Percentiles rank a stretch among this genome's conserved stretches.
phyloP scores from a whole-genome alignment of 305 asterid species.

The Rubia tinctorum region DNA sequence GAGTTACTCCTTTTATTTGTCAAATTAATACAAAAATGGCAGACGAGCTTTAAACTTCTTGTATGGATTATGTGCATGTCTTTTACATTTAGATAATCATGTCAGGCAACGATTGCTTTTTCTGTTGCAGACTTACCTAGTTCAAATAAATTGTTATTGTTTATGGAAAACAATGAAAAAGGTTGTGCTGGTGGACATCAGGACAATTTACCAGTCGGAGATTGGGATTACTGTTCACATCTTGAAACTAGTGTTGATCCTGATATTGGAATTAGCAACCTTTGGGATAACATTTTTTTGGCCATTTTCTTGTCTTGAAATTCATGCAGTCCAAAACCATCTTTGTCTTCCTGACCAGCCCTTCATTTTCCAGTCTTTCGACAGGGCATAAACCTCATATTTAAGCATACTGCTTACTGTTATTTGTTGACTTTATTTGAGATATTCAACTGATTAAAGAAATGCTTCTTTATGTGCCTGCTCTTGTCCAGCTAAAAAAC shows the following conservation, averaged over 20 bases:
- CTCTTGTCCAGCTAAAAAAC: background rate
- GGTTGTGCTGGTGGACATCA: background rate
- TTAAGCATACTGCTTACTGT: background rate
- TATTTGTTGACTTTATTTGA: background rate
- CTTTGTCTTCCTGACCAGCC: background rate
- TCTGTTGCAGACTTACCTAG: background rate
- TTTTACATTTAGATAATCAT: background rate
- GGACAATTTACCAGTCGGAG: background rate
- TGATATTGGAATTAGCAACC: background rate
- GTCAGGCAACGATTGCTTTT: background rate
- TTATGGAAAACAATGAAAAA: background rate
- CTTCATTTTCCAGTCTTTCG: background rate
- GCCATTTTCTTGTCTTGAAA: background rate
- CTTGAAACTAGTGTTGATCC: background rate
- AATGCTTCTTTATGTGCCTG: background rate
- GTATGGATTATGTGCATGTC: background rate
- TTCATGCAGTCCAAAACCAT: background rate
- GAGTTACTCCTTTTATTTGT: constrained; percentile 15
- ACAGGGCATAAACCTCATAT: background rate
- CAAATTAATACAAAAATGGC: background rate
- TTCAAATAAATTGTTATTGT: background rate
- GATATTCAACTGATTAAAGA: background rate
- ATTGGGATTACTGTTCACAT: background rate
- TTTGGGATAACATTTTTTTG: background rate
- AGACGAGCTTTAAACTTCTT: background rate